Conservation (phyloP, 2,329 filamentous ascomycete species). For the Fusarium buxicola region DNA sequence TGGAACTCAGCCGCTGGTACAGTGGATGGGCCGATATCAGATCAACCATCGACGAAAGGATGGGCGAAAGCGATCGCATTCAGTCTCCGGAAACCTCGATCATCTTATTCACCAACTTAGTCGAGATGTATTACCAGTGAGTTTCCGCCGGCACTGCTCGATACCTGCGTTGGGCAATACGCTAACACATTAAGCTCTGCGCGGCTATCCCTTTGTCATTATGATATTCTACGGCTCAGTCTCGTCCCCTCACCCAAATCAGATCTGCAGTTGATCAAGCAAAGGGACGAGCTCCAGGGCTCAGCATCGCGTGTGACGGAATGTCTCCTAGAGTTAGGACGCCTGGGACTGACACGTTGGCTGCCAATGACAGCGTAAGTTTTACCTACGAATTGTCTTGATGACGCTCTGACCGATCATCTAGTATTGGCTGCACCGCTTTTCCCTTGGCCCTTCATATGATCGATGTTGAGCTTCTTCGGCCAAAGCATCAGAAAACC, state of each 20-base stretch:
- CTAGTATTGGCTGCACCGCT: conserved; percentile 39
- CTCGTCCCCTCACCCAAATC: conserved; percentile 20
- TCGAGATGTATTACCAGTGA: conserved; percentile 46
- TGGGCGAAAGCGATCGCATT: background rate
- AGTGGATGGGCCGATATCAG: conserved; percentile 34
- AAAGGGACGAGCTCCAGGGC: conserved; percentile 42
- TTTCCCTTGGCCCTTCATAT: conserved; percentile 41
- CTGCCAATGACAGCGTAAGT: conserved; percentile 44
- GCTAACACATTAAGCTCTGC: conserved; percentile 26
- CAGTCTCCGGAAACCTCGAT: conserved; percentile 28
- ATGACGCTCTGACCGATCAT: background rate
- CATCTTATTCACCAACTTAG: conserved; percentile 36
- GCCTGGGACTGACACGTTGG: conserved; percentile 33
- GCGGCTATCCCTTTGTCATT: conserved; percentile 36
- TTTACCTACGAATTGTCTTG: fast-evolving
- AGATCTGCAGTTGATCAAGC: conserved; percentile 15
- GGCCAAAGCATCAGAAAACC: conserved; percentile 10
- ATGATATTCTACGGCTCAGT: conserved; percentile 39
- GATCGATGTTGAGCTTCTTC: conserved; percentile 40
- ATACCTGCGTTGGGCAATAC: fast-evolving
- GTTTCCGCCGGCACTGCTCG: background rate
- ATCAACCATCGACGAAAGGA: conserved; percentile 25
- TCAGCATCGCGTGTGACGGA: conserved; percentile 38
- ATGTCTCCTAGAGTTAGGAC: conserved; percentile 37
- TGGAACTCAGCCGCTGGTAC: conserved; percentile 40